These are phyloP conservation scores for Colletotrichum orbiculare DNA, from an alignment of 2,329 filamentous ascomycete genomes.

Conservation along the genomic window DNA sequence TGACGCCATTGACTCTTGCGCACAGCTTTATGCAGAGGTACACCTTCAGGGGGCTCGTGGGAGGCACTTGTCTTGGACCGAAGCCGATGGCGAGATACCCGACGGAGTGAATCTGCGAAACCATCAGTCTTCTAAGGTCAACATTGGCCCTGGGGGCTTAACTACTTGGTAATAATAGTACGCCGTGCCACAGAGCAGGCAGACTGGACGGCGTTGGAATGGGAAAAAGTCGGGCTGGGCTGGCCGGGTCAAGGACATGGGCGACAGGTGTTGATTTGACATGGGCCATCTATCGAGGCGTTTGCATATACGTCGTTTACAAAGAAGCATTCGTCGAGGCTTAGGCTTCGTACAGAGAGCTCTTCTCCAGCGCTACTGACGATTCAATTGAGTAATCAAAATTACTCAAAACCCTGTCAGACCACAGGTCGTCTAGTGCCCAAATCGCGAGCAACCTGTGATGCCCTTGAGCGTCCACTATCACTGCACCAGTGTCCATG, in stretches of 20 bases:
- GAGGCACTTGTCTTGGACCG: slow-evolving; percentile 1
- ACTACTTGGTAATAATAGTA: slow-evolving; percentile 6
- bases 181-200: slow-evolving; percentile 1
- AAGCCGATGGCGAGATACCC: background rate
- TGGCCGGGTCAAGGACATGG: slow-evolving; percentile 11
- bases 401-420: no score
- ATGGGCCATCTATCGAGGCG: background rate
- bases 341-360: background rate
- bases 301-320: slow-evolving; percentile 29
- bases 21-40: slow-evolving; percentile 27
- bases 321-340: background rate
- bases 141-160: slow-evolving; percentile 31
- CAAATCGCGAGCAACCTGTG: no score
- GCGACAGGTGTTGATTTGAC: slow-evolving; percentile 23
- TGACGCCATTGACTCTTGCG: slow-evolving; percentile 31
- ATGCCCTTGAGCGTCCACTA: no score
- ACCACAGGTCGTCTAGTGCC: no score
- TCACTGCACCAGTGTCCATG: no score
- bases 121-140: background rate
- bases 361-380: no score
- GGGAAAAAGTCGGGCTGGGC: slow-evolving; percentile 12
- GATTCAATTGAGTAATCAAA: no score
- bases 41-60: slow-evolving; percentile 8
- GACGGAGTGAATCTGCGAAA: background rate
- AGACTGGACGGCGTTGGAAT: slow-evolving; percentile 26